phyloP scores from a whole-genome alignment of 495 filamentous ascomycete genomes.

The Trichoderma virens region DNA sequence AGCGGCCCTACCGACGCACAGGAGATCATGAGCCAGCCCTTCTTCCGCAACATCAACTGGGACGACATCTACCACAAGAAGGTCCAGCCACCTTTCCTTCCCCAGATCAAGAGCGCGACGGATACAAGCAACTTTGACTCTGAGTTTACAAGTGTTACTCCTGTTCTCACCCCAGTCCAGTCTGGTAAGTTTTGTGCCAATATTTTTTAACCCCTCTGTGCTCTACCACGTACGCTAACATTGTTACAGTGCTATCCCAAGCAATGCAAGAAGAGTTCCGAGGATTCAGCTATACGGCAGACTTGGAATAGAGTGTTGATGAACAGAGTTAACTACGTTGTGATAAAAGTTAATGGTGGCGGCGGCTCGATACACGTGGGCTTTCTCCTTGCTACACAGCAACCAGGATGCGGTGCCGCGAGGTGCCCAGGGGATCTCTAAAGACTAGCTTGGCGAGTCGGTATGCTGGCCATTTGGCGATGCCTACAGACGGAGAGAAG shows the following conservation, averaged over 20 bases:
- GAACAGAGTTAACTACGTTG: background rate
- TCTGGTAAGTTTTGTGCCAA: slow-evolving; percentile 78
- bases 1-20: slow-evolving; percentile 96
- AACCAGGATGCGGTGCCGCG: background rate
- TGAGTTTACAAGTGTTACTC: slow-evolving; percentile 97
- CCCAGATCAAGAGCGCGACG: slow-evolving; percentile 78
- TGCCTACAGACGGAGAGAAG: background rate
- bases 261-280: slow-evolving; percentile 99
- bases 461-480: background rate
- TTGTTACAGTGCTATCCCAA: slow-evolving; percentile 74
- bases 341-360: background rate
- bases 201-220: background rate
- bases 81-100: slow-evolving; percentile 79
- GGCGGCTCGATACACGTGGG: background rate
- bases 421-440: background rate
- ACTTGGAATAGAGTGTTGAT: slow-evolving; percentile 34
- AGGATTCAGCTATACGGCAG: slow-evolving; percentile 81
- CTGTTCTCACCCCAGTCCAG: slow-evolving; percentile 93
- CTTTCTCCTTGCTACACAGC: background rate
- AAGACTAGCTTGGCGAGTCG: background rate
- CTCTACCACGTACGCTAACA: slow-evolving; percentile 5
- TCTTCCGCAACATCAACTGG: slow-evolving; percentile 97
- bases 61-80: slow-evolving; percentile 96
- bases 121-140: slow-evolving; percentile 99
- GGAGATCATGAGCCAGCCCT: slow-evolving; percentile 98